A percentile compares a stretch with the other conserved stretches of the same genome.
phyloP scores from a whole-genome alignment of 371 early-diverging fungal genomes.

The Apophysomyces ossiformis region DNA sequence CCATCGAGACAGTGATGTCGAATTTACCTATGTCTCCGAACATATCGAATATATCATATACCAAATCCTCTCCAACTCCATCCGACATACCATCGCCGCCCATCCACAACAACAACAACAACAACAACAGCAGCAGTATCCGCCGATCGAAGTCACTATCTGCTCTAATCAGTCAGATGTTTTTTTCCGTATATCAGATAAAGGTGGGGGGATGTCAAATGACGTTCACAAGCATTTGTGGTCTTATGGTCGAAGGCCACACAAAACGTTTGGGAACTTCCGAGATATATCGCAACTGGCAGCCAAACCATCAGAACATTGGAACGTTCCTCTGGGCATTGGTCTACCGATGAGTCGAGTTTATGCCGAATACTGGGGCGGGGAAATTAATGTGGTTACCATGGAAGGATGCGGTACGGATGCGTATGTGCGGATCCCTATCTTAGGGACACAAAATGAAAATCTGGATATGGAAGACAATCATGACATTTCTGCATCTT shows the following conservation, averaged over 20 bases:
- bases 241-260: constrained; percentile 65
- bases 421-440: constrained; percentile 75
- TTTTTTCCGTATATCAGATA: constrained; percentile 82
- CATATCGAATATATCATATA: constrained; percentile 87
- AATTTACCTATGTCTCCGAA: constrained; percentile 84
- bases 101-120: constrained; percentile 9
- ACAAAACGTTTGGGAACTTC: constrained; percentile 60
- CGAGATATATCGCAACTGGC: constrained; percentile 61
- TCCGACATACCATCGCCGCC: constrained; percentile 51
- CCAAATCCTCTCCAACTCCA: constrained; percentile 80
- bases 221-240: constrained; percentile 63
- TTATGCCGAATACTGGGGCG: constrained; percentile 85
- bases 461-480: constrained; percentile 43
- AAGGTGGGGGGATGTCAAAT: constrained; percentile 77
- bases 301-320: constrained; percentile 60
- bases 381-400: constrained; percentile 62
- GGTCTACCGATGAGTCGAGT: constrained; percentile 84
- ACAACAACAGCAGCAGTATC: constrained; percentile 3
- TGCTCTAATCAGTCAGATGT: constrained; percentile 65
- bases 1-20: constrained; percentile 57
- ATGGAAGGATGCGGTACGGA: constrained; percentile 87
- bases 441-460: constrained; percentile 65
- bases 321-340: constrained; percentile 67
- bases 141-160: constrained; percentile 75
- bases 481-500: constrained; percentile 13